A percentile compares a stretch with the other conserved stretches of the same genome.
Conservation (phyloP, 2,329 filamentous ascomycete species). For the Fusarium nelsonii region DNA sequence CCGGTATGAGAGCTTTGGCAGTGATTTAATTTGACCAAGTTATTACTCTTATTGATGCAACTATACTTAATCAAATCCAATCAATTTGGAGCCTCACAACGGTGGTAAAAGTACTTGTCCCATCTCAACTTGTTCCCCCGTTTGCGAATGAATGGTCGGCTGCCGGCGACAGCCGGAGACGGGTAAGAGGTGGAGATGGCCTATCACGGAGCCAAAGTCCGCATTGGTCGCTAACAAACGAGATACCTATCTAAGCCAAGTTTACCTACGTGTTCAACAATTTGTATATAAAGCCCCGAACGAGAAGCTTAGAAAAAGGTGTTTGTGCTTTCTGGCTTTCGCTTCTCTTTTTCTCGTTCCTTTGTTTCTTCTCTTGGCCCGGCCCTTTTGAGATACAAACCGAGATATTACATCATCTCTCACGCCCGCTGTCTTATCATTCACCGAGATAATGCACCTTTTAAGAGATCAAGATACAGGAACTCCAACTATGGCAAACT, state of each 20-base stretch:
- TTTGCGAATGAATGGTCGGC: conserved; percentile 36
- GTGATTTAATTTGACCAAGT: no score
- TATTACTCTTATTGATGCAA: no score
- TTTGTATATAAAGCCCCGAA: conserved; percentile 24
- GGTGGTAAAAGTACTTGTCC: background rate
- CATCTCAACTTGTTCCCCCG: conserved; percentile 3
- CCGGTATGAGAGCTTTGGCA: no score
- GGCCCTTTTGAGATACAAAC: background rate
- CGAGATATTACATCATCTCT: conserved; percentile 13
- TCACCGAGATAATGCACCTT: background rate
- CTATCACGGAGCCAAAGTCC: conserved; percentile 40
- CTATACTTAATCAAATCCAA: no score
- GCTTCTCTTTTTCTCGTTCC: background rate
- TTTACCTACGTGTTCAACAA: conserved; percentile 17
- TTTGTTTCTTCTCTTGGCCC: background rate
- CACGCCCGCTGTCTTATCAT: background rate
- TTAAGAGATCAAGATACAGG: background rate
- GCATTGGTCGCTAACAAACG: conserved; percentile 20
- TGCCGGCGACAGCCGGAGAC: conserved; percentile 46
- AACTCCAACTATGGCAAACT: conserved; percentile 24
- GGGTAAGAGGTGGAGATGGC: conserved; percentile 38
- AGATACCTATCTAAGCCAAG: conserved; percentile 16
- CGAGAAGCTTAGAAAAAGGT: background rate
- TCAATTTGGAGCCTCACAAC: no score
- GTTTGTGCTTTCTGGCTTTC: background rate